A percentile compares a stretch with the other conserved stretches of the same genome.
These are phyloP conservation scores for Hymenochaete sp. DNA, from an alignment of 1,284 basidiomycete genomes.

Conservation along the genomic window DNA sequence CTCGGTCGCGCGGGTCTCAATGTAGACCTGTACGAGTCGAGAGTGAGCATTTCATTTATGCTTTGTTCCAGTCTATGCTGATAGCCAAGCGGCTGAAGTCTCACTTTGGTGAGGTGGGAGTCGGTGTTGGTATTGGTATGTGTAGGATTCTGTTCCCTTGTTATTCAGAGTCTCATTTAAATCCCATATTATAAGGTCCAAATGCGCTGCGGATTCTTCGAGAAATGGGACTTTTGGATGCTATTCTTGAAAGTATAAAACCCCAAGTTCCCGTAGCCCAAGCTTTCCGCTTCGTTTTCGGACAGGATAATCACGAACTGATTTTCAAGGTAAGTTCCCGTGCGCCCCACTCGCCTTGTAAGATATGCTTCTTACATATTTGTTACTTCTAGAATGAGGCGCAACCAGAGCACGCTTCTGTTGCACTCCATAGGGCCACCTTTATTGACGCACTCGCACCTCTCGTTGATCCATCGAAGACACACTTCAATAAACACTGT, in stretches of 20 bases:
- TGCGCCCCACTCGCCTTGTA: neutral
- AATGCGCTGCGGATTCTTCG: constrained; percentile 42
- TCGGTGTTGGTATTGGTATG: constrained; percentile 46
- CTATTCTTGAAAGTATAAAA: constrained; percentile 31
- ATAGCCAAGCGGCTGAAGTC: constrained; percentile 28
- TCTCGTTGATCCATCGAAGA: constrained; percentile 32
- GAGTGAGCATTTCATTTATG: constrained; percentile 24
- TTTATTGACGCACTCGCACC: constrained; percentile 42
- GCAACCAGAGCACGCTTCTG: no score
- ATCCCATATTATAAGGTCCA: constrained; percentile 29
- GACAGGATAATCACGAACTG: constrained; percentile 33
- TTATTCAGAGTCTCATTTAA: neutral
- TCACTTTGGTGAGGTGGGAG: constrained; percentile 44
- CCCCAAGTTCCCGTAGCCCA: constrained; percentile 27
- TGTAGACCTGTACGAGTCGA: constrained; percentile 44
- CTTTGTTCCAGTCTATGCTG: constrained; percentile 5
- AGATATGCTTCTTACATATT: no score
- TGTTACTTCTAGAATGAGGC: no score
- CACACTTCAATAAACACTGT: constrained; percentile 46
- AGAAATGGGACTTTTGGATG: constrained; percentile 36
- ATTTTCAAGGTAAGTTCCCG: constrained; percentile 36
- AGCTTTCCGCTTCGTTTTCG: constrained; percentile 35
- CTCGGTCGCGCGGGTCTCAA: constrained; percentile 35
- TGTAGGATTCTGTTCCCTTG: no score
- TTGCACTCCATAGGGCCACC: no score